Conservation (phyloP, 495 filamentous ascomycete species). For the Aspergillus kassunensis region DNA sequence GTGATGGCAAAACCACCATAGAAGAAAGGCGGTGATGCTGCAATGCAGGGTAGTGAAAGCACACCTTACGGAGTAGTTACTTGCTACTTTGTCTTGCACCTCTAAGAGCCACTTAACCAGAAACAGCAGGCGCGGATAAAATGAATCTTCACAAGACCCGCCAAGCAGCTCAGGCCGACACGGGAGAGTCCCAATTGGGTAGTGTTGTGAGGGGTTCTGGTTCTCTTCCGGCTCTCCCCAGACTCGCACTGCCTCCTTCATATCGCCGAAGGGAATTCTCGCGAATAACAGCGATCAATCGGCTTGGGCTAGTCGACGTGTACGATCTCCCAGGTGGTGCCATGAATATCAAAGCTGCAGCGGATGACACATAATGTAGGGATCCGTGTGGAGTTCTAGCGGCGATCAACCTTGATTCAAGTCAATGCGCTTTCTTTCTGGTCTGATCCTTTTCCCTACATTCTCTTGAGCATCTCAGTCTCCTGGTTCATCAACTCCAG, state of each 20-base stretch:
- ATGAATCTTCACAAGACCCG: slow-evolving; percentile 1
- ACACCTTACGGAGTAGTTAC: no score
- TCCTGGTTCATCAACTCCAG: no score
- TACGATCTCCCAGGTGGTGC: not conserved
- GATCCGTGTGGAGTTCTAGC: not conserved
- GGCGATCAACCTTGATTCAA: not conserved
- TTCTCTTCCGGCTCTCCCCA: no score
- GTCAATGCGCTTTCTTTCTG: no score
- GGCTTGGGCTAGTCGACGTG: not conserved
- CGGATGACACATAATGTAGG: not conserved
- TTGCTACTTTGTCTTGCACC: no score
- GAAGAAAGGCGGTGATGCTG: not conserved
- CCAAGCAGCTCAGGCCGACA: not conserved
- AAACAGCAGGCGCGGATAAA: not conserved
- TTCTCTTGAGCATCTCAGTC: not conserved
- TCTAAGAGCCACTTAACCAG: not conserved
- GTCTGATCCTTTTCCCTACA: not conserved
- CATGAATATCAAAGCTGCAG: not conserved
- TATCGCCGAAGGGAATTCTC: not conserved
- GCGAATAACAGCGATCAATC: not conserved
- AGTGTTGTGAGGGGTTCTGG: not conserved
- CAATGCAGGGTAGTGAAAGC: not conserved
- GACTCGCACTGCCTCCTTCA: slow-evolving; percentile 1
- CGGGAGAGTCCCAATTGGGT: not conserved
- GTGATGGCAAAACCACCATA: not conserved